Base-by-base conservation (phyloP, 139 green algal species). In the Raphidocelis subcapitata region DNA sequence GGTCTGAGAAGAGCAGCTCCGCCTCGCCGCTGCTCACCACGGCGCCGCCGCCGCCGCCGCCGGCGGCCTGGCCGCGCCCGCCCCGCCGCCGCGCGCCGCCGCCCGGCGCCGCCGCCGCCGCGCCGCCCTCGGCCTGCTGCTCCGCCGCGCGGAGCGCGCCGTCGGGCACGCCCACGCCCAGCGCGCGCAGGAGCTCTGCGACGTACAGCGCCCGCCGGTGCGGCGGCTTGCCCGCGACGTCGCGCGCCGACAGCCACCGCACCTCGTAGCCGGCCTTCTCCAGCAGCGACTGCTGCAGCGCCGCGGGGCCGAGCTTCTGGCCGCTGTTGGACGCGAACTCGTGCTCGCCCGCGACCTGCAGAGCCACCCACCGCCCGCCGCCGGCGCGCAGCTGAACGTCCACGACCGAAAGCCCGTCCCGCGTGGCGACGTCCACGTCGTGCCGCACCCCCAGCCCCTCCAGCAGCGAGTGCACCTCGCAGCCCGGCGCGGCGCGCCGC, bases 181-280 rank as follows among this genome's bases (percentile, higher is more conserved):
- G 35, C 5, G 24, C 33, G 23, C 54, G 20, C 3, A 78, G 37
- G 24, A 78, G 18, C n/a, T 78, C 72, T 4, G 62, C 52, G 18
- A 78, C 51, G 8, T 56, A 70, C 15, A 51, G 36, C 44, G 32
- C 18, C 64, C 62, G 63, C n/a, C 28, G 26, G n/a, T 37, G 44
- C 36, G 36, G 41, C 5, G 72, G 63, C 33, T 46, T 33, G 3
- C 20, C 35, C 35, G n/a, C 61, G n/a, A 44, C 60, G 18, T 78
- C 72, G 21, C 35, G 29, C 10, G 69, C 63, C 29, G 32, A 62
- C 28, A 71, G 26, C 52, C 51, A 72, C 12, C 52, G n/a, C 20
- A 78, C 72, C 24, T 65, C 72, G 47, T 60, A 78, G 28, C 63
- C 72, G 28, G 72, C 72, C 16, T 51, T 26, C 3, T 31, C 33